Base-by-base conservation (phyloP, 495 filamentous ascomycete genomes). In the Tuber magnatum region DNA sequence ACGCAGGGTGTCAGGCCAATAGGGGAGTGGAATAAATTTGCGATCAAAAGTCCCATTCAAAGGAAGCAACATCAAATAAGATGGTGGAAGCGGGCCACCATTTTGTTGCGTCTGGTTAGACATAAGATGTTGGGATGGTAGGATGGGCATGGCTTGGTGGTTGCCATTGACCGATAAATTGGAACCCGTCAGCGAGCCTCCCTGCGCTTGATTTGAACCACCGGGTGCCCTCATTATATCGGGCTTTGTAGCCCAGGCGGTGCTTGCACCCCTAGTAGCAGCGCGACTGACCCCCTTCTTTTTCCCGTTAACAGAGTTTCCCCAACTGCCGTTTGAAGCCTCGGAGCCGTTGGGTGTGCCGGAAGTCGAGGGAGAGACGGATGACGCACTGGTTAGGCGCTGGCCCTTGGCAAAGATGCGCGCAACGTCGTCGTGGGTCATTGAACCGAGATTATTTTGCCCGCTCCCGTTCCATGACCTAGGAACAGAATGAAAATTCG, bases 41-140 rank as follows among this genome's bases (percentile, higher is more conserved):
- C 93, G 90, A 80, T 98, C 95, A 82, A 99, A 99, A 6, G 94
- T 98, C 56, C 92, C 92, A 75, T 97, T 99, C 77, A 97, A 86
- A 6, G 95, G 95, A 14, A 92, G 84, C 14, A 99, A 86, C 42
- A 98, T 87, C 28, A 97, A 90, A 3, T 92, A 93, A 48, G 90
- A 89, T 28, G 87, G 86, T 73, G 87, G 87, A 44, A 85, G 80
- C 74, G 85, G 84, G n/a, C 88, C 86, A 69, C 84, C 83, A 71
- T 86, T 85, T 32, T 89, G 86, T 74, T 91, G 86, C 32, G 86
- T 84, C 87, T 92, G 93, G 38, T 70, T 75, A 24, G 76, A 73
- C 77, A 88, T 84, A 81, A 89, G 87, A 78, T 92, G 89, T 79
- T 92, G 91, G 68, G 91, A 92, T 24, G 92, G 90, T 38, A 94